A percentile compares a stretch with the other conserved stretches of the same genome.
Evolutionary conservation across 345 rosid genomes (phyloP).

Genomic region (Pseudoturritis turrita): DNA sequence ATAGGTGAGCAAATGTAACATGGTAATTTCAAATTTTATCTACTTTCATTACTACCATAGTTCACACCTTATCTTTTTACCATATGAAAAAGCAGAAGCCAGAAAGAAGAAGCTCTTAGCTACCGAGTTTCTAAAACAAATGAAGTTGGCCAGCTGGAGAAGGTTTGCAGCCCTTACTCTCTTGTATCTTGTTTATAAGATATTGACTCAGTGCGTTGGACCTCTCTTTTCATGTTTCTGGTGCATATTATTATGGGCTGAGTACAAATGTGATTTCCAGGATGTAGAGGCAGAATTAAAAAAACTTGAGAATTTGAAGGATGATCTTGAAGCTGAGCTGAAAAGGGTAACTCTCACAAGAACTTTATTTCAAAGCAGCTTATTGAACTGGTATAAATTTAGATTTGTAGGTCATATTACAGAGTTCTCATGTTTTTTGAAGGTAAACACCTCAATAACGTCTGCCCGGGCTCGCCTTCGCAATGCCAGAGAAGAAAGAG

Average conservation of each 20-base stretch:
- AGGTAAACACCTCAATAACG: constrained; percentile 63
- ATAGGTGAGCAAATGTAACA: constrained; percentile 49
- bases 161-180: constrained; percentile 43
- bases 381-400: not conserved
- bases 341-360: constrained; percentile 39
- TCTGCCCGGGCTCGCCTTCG: constrained; percentile 59
- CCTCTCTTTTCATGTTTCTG: not conserved
- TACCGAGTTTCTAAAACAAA: constrained; percentile 65
- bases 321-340: constrained; percentile 74
- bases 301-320: constrained; percentile 62
- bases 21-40: not conserved
- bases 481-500: constrained; percentile 85
- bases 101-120: constrained; percentile 81
- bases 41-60: not conserved
- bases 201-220: not conserved
- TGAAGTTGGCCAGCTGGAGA: constrained; percentile 78
- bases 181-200: not conserved
- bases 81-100: constrained; percentile 44
- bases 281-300: constrained; percentile 54
- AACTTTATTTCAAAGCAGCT: not conserved
- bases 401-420: constrained; percentile 1
- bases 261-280: constrained; percentile 39
- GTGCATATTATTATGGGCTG: not conserved
- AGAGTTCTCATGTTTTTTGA: constrained; percentile 3
- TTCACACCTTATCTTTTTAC: not conserved